Evolutionary conservation across 2,329 filamentous ascomycete genomes (phyloP), one percentile per base, ranked within the genome.

Genomic region (Penicillium glabrum): DNA sequence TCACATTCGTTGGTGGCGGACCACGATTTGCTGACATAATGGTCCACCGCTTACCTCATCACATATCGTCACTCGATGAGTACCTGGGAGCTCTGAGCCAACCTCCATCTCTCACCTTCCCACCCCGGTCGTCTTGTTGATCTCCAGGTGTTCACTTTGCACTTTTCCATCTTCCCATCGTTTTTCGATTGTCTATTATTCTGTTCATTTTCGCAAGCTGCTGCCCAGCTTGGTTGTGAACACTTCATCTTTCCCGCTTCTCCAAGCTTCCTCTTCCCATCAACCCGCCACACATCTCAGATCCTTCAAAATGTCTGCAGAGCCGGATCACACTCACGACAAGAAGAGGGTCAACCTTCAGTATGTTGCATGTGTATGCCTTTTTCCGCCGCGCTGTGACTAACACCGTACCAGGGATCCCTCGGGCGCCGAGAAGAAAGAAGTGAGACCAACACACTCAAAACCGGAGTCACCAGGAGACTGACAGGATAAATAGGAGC

Each of bases 311-410:
- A 92, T 92, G 89, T 86, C 88, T 77, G 77, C 86, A 65, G 86
- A 89, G 73, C 85, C 86, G 61, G 82, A 83, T 68, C 78, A 83
- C 67, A 72, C 71, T 43, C 74, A 90, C 60, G 82, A 86, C 69
- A 92, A 91, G 86, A 88, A 88, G 80, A 92, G 91, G 87, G 88
- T 88, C 77, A 90, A 93, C 78, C 76, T 93, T 77, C 84, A 86
- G 90, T 93, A 85, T 75, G 89, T 79, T 43, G 46, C 23, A 39
- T 27, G 13, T 27, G 3, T 19, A 13, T 10, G 5, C 14, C 31
- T n/a, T 31, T 37, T 29, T 19, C 11, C 8, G 19, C 44, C 35
- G 13, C 14, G 19, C 29, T 13, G 44, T 39, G 37, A 49, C 43
- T 52, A 27, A 26, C 23, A 11, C 9, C 16, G 14, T 3, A 55